phyloP scores from a whole-genome alignment of 2,329 filamentous ascomycete species.

The Chaetomium sp. region DNA sequence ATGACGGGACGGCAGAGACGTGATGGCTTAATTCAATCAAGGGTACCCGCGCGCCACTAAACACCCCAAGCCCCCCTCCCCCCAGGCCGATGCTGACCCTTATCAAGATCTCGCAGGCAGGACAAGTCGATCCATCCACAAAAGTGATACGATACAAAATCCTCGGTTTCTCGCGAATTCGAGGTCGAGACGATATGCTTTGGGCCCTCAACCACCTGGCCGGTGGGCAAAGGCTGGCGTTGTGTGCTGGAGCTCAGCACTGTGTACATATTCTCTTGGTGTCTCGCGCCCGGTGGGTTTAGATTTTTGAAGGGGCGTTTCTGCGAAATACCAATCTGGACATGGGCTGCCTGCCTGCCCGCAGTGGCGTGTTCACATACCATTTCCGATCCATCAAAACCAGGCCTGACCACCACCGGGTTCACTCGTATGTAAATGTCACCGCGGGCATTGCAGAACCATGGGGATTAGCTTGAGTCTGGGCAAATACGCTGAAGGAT shows the following conservation, averaged over 20 bases:
- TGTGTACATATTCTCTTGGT: conserved; percentile 29
- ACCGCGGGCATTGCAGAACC: background rate
- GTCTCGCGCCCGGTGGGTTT: conserved; percentile 11
- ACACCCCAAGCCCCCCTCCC: background rate
- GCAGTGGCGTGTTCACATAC: background rate
- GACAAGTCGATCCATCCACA: conserved; percentile 15
- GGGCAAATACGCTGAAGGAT: background rate
- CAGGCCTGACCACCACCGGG: background rate
- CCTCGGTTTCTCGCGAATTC: background rate
- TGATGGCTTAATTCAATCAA: conserved; percentile 5
- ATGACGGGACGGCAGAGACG: conserved; percentile 11
- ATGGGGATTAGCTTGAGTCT: background rate
- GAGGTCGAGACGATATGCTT: background rate
- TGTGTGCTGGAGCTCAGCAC: conserved; percentile 19
- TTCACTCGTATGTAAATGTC: background rate
- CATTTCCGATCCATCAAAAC: background rate
- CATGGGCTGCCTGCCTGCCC: conserved; percentile 14
- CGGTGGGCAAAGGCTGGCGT: background rate
- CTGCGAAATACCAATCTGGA: conserved; percentile 16
- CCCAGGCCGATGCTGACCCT: background rate
- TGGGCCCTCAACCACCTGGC: background rate
- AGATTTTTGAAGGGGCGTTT: conserved; percentile 16
- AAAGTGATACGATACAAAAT: conserved; percentile 6
- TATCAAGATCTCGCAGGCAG: background rate
- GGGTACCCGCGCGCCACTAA: background rate